These are phyloP conservation scores for Boletus holoroseus DNA, from an alignment of 1,284 basidiomycete genomes.

Conservation along the genomic window DNA sequence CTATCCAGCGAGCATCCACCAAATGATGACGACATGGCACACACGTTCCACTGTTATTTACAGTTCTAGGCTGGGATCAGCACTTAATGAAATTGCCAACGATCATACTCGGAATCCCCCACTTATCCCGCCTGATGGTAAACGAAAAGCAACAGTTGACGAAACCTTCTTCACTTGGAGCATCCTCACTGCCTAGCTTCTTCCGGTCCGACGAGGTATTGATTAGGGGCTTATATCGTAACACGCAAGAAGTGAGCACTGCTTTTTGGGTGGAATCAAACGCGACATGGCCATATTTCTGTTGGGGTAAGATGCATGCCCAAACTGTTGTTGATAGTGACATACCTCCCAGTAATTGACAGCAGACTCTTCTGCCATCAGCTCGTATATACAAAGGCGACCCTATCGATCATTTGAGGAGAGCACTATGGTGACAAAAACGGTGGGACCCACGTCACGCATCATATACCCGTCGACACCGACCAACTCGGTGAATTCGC, in stretches of 20 bases:
- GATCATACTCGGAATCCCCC: slow-evolving; percentile 90
- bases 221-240: slow-evolving; percentile 68
- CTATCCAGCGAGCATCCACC: slow-evolving; percentile 6
- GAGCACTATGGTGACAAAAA: slow-evolving; percentile 9
- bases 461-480: slow-evolving; percentile 79
- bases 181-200: slow-evolving; percentile 21
- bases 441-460: slow-evolving; percentile 56
- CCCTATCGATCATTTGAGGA: slow-evolving; percentile 45
- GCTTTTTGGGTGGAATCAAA: slow-evolving; percentile 88
- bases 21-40: slow-evolving; percentile 5
- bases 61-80: slow-evolving; percentile 22
- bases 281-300: slow-evolving; percentile 93
- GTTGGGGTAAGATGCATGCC: slow-evolving; percentile 2
- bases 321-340: neutral
- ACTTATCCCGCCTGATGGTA: slow-evolving; percentile 87
- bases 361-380: slow-evolving; percentile 93
- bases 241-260: slow-evolving; percentile 88
- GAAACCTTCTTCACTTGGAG: slow-evolving; percentile 55
- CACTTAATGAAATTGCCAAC: slow-evolving; percentile 79
- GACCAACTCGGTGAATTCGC: slow-evolving; percentile 87
- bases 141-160: slow-evolving; percentile 95
- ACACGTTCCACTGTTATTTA: neutral
- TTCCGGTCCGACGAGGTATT: slow-evolving; percentile 29
- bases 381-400: slow-evolving; percentile 92
- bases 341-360: slow-evolving; percentile 96